Evolutionary conservation across 139 green algal genomes (phyloP), one percentile per base, ranked within the genome.

Genomic region (Chlorella sorokiniana): DNA sequence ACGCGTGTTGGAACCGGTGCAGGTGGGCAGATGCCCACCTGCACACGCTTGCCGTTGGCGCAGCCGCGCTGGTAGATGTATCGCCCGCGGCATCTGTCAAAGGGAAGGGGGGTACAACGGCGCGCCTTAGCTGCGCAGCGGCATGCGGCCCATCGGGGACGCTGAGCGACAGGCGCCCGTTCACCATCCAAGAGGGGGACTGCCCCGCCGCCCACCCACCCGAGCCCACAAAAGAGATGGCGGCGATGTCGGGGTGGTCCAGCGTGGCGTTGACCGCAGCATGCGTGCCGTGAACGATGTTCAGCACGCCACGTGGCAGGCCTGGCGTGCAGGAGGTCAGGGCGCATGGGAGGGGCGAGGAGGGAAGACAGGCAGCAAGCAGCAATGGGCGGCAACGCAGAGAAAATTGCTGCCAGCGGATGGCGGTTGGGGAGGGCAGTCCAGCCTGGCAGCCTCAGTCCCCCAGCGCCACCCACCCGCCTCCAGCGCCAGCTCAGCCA

Each of bases 181-280:
- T 11, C 63, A 18, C 64, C 33, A 7, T n/a, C 37, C 5, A 45
- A 25, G n/a, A 11, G 22, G 37, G 42, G 27, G 40, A 27, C 27
- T 41, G 8, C 44, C n/a, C 2, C 31, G 25, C 38, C 67, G 29
- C 27, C 22, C 8, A 16, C 41, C 2, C 73, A 79, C 73, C 27
- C 22, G 91, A 96, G 18, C 96, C 96, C n/a, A 99, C 96, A 88
- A 99, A 99, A 2, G 92, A 95, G 31, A 99, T 81, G 2, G 96
- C 93, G 52, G 84, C 90, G 81, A 99, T 97, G 86, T 97, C 91
- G 4, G 93, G 94, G 83, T 99, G 92, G 83, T 99, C 96, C 41
- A 93, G 85, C 38, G 99, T 97, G 71, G 37, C 45, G 87, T 99
- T 96, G 18, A 99, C 96, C 16, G 91, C 86, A 69, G 95, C 91